These are phyloP conservation scores for Bolboschoenus planiculmis DNA, from an alignment of 176 grass and related monocot species.

Conservation along the genomic window DNA sequence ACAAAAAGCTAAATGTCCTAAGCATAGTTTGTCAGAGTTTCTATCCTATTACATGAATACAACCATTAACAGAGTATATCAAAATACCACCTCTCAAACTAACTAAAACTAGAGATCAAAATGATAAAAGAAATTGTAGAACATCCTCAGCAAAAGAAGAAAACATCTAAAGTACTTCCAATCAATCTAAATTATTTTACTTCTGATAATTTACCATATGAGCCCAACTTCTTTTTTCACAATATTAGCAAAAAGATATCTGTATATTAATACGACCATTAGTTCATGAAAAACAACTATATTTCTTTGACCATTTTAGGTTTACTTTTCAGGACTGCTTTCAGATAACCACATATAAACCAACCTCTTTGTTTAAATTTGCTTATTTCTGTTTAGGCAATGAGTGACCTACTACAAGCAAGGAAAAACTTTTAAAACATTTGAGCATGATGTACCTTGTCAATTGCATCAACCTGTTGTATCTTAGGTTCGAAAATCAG, in stretches of 20 bases:
- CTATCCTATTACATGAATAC: too few relatives aligned
- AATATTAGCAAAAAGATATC: background rate
- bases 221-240: background rate
- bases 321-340: background rate
- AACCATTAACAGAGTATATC: too few relatives aligned
- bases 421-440: background rate
- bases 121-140: too few relatives aligned
- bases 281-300: background rate
- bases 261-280: background rate
- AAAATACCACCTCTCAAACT: too few relatives aligned
- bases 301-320: background rate
- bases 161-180: background rate
- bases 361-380: background rate
- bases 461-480: background rate
- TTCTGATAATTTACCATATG: background rate
- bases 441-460: background rate
- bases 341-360: background rate
- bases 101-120: too few relatives aligned
- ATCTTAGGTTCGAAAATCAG: background rate
- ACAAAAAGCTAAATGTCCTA: too few relatives aligned
- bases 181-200: background rate
- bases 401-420: background rate
- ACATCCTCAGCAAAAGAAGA: too few relatives aligned
- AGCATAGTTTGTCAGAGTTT: too few relatives aligned
- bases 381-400: background rate